Evolutionary conservation across 306 rosid species (phyloP), one percentile per base, ranked within the genome.

Genomic region (Senna siamea): DNA sequence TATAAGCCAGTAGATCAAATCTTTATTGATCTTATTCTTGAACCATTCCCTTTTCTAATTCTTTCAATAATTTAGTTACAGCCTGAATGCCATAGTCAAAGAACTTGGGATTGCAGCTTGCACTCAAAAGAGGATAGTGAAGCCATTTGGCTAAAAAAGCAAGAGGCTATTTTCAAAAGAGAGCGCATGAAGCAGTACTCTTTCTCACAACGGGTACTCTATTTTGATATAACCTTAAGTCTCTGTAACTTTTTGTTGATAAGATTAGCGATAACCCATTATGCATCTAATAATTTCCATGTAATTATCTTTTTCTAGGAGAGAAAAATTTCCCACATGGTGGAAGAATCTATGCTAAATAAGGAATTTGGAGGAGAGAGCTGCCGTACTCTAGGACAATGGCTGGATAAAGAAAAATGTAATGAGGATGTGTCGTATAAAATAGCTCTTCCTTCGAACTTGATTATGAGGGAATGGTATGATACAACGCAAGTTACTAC

Each of bases 161-260:
- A 86, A 80, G 96, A 93, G 28, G 98, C 92, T 26, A 28, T 72
- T 35, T 71, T 40, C 75, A 93, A 87, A 85, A 84, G 93, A 76
- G 97, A 90, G 50, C 89, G 97, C 73, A 87, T 89, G 95, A 83
- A 78, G 75, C 91, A 86, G 70, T 93, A 90, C 79, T 90, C 98
- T 9, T 89, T 81, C 81, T 93, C 98, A 37, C 92, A 87, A 17
- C 73, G 87, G 85, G 97, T 93, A 90, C 62, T 62, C 72, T 50
- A 52, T 30, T 73, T 63, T 75, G n/a, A 22, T 54, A 17, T 51
- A 6, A 34, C 32, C 70, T 59, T 58, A 43, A 53, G 5, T 43
- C 15, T 32, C 57, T 20, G 47, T 46, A 34, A 72, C 28, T 19
- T 3, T 37, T 51, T 15, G 32, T 47, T 64, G 35, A 12, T 38